Conservation (phyloP, 306 rosid species). For the Cicer arietinum region DNA sequence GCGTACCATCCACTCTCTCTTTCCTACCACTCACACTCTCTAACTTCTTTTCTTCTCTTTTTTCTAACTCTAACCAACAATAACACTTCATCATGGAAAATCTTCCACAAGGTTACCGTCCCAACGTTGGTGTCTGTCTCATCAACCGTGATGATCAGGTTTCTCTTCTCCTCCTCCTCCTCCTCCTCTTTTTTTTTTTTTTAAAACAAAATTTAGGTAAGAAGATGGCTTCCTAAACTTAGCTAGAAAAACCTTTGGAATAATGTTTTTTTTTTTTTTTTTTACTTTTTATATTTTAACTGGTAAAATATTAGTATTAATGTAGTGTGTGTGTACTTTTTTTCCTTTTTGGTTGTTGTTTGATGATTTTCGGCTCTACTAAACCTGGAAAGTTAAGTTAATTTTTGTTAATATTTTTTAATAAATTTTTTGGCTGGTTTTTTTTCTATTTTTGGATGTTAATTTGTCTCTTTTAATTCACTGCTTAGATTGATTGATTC, state of each 20-base stretch:
- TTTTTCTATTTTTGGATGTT: conserved; percentile 1
- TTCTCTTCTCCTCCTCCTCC: neutral
- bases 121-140: conserved; percentile 98
- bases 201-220: neutral
- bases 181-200: neutral
- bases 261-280: neutral
- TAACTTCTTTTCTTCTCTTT: neutral
- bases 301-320: neutral
- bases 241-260: neutral
- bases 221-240: neutral
- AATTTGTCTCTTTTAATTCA: conserved; percentile 26
- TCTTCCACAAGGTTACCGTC: conserved; percentile 95
- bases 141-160: conserved; percentile 84
- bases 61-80: neutral
- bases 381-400: neutral
- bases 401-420: neutral
- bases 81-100: conserved; percentile 60
- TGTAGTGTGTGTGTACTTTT: conserved; percentile 14
- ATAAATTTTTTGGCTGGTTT: neutral
- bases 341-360: neutral
- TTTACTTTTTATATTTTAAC: neutral
- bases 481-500: conserved; percentile 15
- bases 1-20: neutral
- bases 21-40: neutral
- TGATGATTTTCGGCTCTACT: conserved; percentile 15